Conservation (phyloP, 2,329 filamentous ascomycete genomes). For the Penicillium sp. region DNA sequence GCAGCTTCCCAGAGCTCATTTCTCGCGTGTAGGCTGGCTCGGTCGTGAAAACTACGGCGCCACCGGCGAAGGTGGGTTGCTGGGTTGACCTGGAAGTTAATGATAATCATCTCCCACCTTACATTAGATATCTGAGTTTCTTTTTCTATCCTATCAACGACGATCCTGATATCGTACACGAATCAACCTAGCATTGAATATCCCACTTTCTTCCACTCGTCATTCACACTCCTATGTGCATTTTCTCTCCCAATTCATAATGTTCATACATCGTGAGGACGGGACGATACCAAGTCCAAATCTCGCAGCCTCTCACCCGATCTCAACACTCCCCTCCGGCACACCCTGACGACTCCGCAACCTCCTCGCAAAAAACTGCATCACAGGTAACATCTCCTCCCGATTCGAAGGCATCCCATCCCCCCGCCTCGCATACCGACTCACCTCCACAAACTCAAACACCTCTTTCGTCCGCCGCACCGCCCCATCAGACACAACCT, state of each 20-base stretch:
- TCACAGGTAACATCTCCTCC: constrained; percentile 87
- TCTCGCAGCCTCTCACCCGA: constrained; percentile 28
- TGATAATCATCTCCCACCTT: too few relatives aligned
- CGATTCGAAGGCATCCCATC: constrained; percentile 81
- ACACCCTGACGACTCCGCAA: constrained; percentile 49
- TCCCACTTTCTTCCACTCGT: neutral
- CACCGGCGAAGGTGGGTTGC: too few relatives aligned
- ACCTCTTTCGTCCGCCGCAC: constrained; percentile 65
- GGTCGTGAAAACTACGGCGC: too few relatives aligned
- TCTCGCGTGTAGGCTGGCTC: too few relatives aligned
- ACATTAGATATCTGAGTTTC: too few relatives aligned
- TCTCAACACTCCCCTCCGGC: constrained; percentile 49
- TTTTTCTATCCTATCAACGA: too few relatives aligned
- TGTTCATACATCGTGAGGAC: neutral
- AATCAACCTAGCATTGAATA: neutral
- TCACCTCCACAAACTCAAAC: constrained; percentile 68
- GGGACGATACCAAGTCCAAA: neutral
- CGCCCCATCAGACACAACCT: constrained; percentile 63
- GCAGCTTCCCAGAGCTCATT: too few relatives aligned
- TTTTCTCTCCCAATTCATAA: neutral
- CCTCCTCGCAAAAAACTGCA: constrained; percentile 67
- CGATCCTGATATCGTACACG: too few relatives aligned
- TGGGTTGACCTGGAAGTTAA: too few relatives aligned
- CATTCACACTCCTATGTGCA: too few relatives aligned
- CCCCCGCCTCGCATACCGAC: constrained; percentile 68